phyloP scores from a whole-genome alignment of 2,329 filamentous ascomycete genomes.

The Paracorniculantispora psalliotae region DNA sequence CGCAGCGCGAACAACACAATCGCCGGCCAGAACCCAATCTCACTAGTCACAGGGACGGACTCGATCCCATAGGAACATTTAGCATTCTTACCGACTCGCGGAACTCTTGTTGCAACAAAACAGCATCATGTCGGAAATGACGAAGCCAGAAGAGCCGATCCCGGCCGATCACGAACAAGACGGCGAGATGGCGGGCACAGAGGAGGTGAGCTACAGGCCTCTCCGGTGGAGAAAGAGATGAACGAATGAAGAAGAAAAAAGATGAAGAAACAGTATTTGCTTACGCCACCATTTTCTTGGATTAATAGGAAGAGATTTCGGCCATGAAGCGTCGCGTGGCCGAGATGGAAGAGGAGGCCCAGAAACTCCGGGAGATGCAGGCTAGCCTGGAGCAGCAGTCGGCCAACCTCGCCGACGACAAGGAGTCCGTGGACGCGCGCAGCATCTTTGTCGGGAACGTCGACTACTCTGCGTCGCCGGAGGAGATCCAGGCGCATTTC shows the following conservation, averaged over 20 bases:
- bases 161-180: slow-evolving; percentile 12
- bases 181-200: slow-evolving; percentile 12
- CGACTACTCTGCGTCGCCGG: slow-evolving; percentile 92
- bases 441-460: slow-evolving; percentile 99
- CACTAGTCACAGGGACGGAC: neutral
- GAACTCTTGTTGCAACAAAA: neutral
- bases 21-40: neutral
- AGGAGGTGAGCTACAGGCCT: slow-evolving; percentile 14
- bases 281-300: slow-evolving; percentile 2
- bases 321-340: slow-evolving; percentile 83
- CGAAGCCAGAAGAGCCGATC: slow-evolving; percentile 14
- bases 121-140: slow-evolving; percentile 14
- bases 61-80: neutral
- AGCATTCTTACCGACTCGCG: neutral
- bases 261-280: neutral
- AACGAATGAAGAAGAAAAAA: neutral
- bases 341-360: slow-evolving; percentile 87
- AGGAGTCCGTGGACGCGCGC: slow-evolving; percentile 89
- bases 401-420: slow-evolving; percentile 80
- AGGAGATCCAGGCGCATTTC: slow-evolving; percentile 98
- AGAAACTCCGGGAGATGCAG: slow-evolving; percentile 83
- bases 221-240: neutral
- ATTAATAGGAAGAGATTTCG: slow-evolving; percentile 71
- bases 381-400: slow-evolving; percentile 78
- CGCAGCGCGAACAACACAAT: neutral